Evolutionary conservation across 768 basidiomycete genomes (phyloP).

Genomic region (Heimioporus sp.): DNA sequence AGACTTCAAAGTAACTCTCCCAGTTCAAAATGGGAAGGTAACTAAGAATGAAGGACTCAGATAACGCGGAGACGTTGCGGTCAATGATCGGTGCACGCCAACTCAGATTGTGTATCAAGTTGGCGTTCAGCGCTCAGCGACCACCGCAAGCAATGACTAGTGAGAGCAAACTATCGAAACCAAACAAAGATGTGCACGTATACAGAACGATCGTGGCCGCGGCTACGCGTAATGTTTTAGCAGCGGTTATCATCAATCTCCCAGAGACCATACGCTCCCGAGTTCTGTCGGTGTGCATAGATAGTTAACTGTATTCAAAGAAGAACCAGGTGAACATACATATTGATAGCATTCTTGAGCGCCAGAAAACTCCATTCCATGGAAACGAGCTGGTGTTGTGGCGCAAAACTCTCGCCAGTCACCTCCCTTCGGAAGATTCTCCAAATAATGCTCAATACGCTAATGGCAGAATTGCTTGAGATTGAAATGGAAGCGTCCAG

Average conservation of each 20-base stretch:
- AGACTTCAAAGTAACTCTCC: neutral
- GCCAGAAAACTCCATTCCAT: conserved; percentile 23
- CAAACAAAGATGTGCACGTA: no score
- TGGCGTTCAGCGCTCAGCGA: no score
- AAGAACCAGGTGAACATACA: conserved; percentile 2
- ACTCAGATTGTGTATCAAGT: no score
- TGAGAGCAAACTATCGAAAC: neutral
- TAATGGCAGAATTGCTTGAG: neutral
- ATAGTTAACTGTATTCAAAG: neutral
- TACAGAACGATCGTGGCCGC: no score
- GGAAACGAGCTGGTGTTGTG: conserved; percentile 30
- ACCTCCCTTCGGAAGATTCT: conserved; percentile 23
- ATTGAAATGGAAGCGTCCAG: neutral
- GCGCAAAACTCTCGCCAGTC: conserved; percentile 35
- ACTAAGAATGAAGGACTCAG: neutral
- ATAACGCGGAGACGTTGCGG: no score
- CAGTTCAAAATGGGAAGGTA: neutral
- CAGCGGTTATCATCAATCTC: conserved; percentile 19
- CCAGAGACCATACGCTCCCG: conserved; percentile 23
- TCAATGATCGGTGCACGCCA: no score
- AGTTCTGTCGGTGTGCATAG: neutral
- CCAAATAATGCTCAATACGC: conserved; percentile 31
- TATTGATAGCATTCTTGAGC: conserved; percentile 20
- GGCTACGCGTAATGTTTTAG: neutral
- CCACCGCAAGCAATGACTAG: neutral